Base-by-base conservation (phyloP, 1,139 yeast species). In the Nakaseomyces glabratus region DNA sequence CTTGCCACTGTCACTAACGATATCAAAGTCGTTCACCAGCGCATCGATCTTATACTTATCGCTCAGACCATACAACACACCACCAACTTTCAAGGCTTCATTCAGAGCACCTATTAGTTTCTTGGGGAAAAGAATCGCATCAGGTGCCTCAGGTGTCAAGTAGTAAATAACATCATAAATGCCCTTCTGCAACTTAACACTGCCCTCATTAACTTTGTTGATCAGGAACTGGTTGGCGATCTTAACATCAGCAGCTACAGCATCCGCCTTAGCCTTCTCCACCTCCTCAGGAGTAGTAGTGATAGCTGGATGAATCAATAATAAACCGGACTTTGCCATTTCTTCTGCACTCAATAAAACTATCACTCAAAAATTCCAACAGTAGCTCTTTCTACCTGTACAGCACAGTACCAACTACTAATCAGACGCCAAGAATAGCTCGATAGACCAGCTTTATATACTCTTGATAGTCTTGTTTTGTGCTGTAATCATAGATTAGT, bases 231-330 rank as follows among this genome's bases (percentile, higher is more conserved):
- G 58, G 31, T 53, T 55, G 18, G 34, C 37, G 14, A 48, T 36
- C 18, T 34, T 37, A 11, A 48, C 41, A 20, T 46, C 47, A 9
- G 48, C 44, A 10, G 45, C 36, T 16, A 52, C 51, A 25, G 58
- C 52, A 26, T 37, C 34, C 21, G 53, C 49, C 46, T 73, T 70
- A 31, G 62, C 55, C 2, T 47, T 35, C 31, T 62, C 68, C 16
- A 77, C 74, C 25, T 57, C 41, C 15, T 58, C 63, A 22, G 76
- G 78, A 29, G 73, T 69, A 0, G 82, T 72, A 4, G 82, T 86
- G 35, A 76, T 70, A 4, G 82, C 76, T 9, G 93, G 90, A 48
- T 81, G 88, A 35, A 82, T 66, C 36, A 82, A 63, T 29, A 81
- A 61, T 35, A 79, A 58, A 20, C 66, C 61, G 26, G 52, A 53